Evolutionary conservation across 1,284 basidiomycete species (phyloP).

Genomic region (Heterobasidion irregulare): DNA sequence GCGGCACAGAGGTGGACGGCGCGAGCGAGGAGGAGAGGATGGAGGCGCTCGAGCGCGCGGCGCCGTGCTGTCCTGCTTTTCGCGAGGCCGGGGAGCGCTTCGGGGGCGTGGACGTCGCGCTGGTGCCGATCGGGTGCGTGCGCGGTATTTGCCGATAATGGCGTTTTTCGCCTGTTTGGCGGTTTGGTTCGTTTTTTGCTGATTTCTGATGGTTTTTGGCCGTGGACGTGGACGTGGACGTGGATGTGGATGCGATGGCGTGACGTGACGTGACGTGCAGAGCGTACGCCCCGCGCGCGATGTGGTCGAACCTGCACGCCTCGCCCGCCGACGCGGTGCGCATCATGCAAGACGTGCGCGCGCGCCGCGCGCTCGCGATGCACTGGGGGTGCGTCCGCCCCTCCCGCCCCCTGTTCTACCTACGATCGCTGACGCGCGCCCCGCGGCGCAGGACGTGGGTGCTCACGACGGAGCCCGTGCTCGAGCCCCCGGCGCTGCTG

Average conservation of each 20-base stretch:
- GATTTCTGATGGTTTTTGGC: not conserved
- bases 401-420: not conserved
- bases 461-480: slow-evolving; percentile 43
- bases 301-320: slow-evolving; percentile 53
- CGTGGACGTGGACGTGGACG: too few relatives aligned
- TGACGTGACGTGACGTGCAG: slow-evolving; percentile 20
- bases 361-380: slow-evolving; percentile 55
- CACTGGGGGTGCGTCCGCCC: slow-evolving; percentile 49
- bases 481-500: slow-evolving; percentile 49
- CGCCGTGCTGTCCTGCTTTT: slow-evolving; percentile 62
- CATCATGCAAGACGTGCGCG: slow-evolving; percentile 54
- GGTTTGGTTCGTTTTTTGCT: too few relatives aligned
- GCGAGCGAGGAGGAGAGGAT: slow-evolving; percentile 8
- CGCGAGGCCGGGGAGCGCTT: slow-evolving; percentile 54
- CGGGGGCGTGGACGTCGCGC: slow-evolving; percentile 51
- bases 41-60: slow-evolving; percentile 40
- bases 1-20: not conserved
- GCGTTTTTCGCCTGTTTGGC: not conserved
- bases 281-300: slow-evolving; percentile 51
- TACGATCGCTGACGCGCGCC: not conserved
- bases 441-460: slow-evolving; percentile 33
- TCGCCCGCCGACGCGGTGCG: slow-evolving; percentile 56
- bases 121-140: slow-evolving; percentile 59
- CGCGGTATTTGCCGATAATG: not conserved
- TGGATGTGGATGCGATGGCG: not conserved